phyloP scores from a whole-genome alignment of 2,329 filamentous ascomycete genomes.

The Aspergillus sp. region DNA sequence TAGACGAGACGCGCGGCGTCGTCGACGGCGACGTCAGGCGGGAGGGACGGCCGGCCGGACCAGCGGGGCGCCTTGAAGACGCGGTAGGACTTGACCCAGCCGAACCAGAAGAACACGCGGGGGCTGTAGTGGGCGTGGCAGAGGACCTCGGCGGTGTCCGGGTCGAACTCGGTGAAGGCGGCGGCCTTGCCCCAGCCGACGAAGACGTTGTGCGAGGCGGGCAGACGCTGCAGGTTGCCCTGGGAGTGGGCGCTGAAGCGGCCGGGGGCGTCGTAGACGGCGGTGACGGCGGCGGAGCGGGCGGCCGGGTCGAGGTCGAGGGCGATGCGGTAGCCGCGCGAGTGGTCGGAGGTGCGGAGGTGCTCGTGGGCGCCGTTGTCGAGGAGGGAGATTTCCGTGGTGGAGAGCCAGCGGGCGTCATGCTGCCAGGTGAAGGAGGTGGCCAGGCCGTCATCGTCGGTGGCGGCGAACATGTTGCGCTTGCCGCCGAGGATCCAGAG shows the following conservation, averaged over 20 bases:
- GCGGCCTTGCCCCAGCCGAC: slow-evolving; percentile 54
- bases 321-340: slow-evolving; percentile 46
- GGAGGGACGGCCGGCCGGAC: slow-evolving; percentile 49
- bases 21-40: slow-evolving; percentile 23
- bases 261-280: slow-evolving; percentile 40
- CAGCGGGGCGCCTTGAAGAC: slow-evolving; percentile 52
- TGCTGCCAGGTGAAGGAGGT: slow-evolving; percentile 54
- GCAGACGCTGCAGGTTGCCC: slow-evolving; percentile 46
- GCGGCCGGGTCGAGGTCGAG: slow-evolving; percentile 35
- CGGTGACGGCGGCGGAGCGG: slow-evolving; percentile 45
- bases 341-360: slow-evolving; percentile 23
- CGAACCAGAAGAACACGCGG: slow-evolving; percentile 24
- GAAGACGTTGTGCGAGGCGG: slow-evolving; percentile 42
- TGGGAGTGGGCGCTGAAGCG: slow-evolving; percentile 41
- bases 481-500: slow-evolving; percentile 55
- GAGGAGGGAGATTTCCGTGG: slow-evolving; percentile 37
- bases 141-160: slow-evolving; percentile 38
- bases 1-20: slow-evolving; percentile 15
- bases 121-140: slow-evolving; percentile 54
- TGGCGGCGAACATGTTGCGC: slow-evolving; percentile 42
- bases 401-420: slow-evolving; percentile 47
- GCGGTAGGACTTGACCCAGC: slow-evolving; percentile 51
- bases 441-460: slow-evolving; percentile 43
- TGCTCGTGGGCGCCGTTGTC: slow-evolving; percentile 36
- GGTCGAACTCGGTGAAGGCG: slow-evolving; percentile 53